Base-by-base conservation (phyloP, 768 basidiomycete species). In the Leccinum subgranulosum region DNA sequence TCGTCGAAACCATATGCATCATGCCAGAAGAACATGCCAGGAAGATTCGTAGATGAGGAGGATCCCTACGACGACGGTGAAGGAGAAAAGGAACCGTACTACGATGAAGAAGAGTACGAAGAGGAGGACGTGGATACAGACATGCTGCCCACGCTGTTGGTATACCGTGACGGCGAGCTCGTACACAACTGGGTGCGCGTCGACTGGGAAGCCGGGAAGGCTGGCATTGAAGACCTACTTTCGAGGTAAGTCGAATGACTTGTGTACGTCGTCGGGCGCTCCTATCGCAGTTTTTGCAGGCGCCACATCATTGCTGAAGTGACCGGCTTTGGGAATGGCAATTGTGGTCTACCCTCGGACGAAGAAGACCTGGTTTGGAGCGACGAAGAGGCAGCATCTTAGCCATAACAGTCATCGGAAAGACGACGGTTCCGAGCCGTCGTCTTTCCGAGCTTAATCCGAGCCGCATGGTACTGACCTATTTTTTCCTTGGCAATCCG, bases 171-270 rank as follows among this genome's bases (percentile, higher is more conserved):
- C 56, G 90, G 91, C 17, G 84, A 90, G 59, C 81, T 93, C n/a
- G 83, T 91, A n/a, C 82, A 90, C 64, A 90, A 89, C 50, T 93
- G 91, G 91, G 87, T 93, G 9, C 79, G 91, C 25, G 90, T 92
- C 4, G 90, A 93, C 69, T 92, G 90, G 91, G 90, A 90, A 69
- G 88, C 87, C 23, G 85, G 84, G 12, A 66, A 74, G 33, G 80
- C 79, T n/a, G 87, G 85, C 25, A 66, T 92, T 0, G 86, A 89
- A 60, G 87, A 88, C 46, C 73, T 89, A 7, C 76, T 92, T 15
- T 76, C 79, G 64, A 83, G 78, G 88, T 90, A 59, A 54, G 46
- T 46, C 49, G 45, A 27, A 48, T 9, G 47, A 34, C 9, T 25
- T 50, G 14, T 0, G 19, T 41, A 19, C 23, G 23, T 50, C n/a